Evolutionary conservation across 2,329 filamentous ascomycete genomes (phyloP).

Genomic region (Trichoderma semiorbis): DNA sequence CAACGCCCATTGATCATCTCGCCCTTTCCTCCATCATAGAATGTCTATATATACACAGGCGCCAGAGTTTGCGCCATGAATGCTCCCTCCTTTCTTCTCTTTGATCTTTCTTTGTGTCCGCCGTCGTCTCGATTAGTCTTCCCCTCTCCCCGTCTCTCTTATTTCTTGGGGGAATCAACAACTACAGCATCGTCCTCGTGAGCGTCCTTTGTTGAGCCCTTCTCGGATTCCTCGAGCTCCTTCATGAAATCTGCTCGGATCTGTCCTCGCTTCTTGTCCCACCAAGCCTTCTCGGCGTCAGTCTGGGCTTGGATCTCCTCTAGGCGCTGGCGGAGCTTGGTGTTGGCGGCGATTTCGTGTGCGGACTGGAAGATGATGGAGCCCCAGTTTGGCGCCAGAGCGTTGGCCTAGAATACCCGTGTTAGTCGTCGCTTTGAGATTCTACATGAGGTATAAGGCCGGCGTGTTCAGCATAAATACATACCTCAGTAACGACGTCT

Average conservation of each 20-base stretch:
- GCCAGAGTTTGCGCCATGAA: not conserved
- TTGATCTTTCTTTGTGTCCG: not conserved
- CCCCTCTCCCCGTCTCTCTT: not conserved
- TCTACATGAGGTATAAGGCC: no score
- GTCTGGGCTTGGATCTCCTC: slow-evolving; percentile 70
- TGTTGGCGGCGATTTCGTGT: slow-evolving; percentile 91
- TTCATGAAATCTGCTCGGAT: slow-evolving; percentile 79
- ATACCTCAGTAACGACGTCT: slow-evolving; percentile 88
- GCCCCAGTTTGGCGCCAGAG: slow-evolving; percentile 83
- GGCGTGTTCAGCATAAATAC: slow-evolving; percentile 22
- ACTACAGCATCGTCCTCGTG: slow-evolving; percentile 58
- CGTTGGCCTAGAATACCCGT: slow-evolving; percentile 67
- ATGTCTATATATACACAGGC: slow-evolving; percentile 10
- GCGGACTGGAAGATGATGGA: slow-evolving; percentile 95
- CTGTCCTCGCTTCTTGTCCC: slow-evolving; percentile 75
- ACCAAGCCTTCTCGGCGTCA: slow-evolving; percentile 80
- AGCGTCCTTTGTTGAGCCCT: slow-evolving; percentile 37
- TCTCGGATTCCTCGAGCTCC: slow-evolving; percentile 68
- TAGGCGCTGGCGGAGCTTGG: slow-evolving; percentile 68
- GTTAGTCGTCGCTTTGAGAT: not conserved
- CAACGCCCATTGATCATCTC: not conserved
- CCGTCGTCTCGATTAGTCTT: not conserved
- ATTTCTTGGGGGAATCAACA: slow-evolving; percentile 53
- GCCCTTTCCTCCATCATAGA: not conserved
- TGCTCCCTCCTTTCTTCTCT: not conserved